These are phyloP conservation scores for Myriosclerotinia scirpicola DNA, from an alignment of 2,329 filamentous ascomycete genomes.

Conservation along the genomic window DNA sequence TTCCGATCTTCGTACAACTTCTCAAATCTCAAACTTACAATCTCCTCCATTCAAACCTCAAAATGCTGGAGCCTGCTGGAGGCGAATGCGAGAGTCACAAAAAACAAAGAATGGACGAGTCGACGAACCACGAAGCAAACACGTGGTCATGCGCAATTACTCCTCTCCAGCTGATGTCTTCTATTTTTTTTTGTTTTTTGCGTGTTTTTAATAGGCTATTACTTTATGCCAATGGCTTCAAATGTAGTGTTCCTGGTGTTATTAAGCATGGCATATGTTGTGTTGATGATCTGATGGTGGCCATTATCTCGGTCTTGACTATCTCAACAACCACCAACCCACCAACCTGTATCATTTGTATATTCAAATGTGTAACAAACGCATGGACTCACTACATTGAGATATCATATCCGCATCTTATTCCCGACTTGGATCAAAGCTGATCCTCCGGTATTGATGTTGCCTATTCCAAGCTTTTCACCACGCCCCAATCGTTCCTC, in stretches of 20 bases:
- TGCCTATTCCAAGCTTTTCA: constrained; percentile 3
- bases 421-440: background rate
- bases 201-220: background rate
- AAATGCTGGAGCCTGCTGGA: constrained; percentile 12
- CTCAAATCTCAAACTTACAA: background rate
- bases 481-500: background rate
- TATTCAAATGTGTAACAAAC: background rate
- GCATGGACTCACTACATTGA: background rate
- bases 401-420: background rate
- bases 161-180: background rate
- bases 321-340: background rate
- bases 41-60: background rate
- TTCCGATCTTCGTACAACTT: no score
- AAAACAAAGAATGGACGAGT: background rate
- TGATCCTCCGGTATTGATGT: background rate
- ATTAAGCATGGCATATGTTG: background rate
- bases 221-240: background rate
- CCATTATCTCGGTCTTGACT: background rate
- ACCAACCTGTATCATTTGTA: background rate
- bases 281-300: background rate
- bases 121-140: background rate
- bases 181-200: background rate
- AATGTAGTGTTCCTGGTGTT: background rate
- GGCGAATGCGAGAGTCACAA: background rate
- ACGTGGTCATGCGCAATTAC: background rate